Base-by-base conservation (phyloP, 495 filamentous ascomycete species). In the Clavariopsis aquatica region DNA sequence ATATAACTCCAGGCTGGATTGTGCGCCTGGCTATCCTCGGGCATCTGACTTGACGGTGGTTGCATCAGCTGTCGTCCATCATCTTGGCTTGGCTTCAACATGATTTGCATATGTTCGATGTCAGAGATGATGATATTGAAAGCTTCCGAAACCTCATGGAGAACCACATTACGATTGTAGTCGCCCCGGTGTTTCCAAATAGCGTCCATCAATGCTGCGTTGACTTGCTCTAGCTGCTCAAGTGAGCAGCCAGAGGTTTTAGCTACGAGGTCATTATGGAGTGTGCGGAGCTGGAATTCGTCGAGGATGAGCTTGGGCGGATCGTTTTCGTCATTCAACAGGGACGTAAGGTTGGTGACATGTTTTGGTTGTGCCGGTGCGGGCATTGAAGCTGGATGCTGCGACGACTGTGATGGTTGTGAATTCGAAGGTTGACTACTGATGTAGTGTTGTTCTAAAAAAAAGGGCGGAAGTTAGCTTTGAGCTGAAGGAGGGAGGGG, bases 221-320 rank as follows among this genome's bases (percentile, higher is more conserved):
- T 90, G 72, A 96, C 85, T 74, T 96, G 93, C 78, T 98, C 93
- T 28, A 98, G 80, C 73, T 98, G 95, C 76, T 98, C 94, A 41
- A 98, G 87, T 1, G 85, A 89, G 76, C 86, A 92, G 0, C 92
- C 92, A 45, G 87, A 88, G 8, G 89, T 90, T 29, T 82, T 80
- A 17, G 82, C 73, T 0, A 85, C 83, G 22, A 96, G 75, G 27
- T 81, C 73, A 0, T 78, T 68, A 54, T 89, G 81, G 34, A 96
- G 80, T 15, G 78, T 69, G 10, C 81, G 72, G 41, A 89, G 72
- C 38, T 80, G 77, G 0, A 69, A 61, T 9, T 82, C 79, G 69
- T 92, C 84, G 45, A 92, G 60, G 31, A 88, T 79, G 19, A 88
- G 65, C 72, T 15, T 65, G 56, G 82, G 79, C 62, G 77, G 76